Conservation (phyloP, 1,284 basidiomycete species). For the Cutaneotrichosporon curvatum region DNA sequence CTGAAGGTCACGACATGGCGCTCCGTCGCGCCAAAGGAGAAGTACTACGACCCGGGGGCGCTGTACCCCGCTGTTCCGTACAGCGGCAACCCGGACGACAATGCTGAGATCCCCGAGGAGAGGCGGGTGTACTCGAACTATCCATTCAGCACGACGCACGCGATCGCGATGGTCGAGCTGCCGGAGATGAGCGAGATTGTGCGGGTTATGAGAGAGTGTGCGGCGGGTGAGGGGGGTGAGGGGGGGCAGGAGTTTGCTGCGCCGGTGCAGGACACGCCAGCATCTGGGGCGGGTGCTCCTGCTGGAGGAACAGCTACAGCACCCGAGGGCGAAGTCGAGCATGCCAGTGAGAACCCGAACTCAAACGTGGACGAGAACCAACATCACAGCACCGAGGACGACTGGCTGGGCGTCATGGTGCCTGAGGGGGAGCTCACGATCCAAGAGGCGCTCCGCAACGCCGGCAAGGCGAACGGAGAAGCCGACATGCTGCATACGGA, state of each 20-base stretch:
- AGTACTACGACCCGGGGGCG: slow-evolving; percentile 16
- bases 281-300: no score
- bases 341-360: no score
- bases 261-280: neutral
- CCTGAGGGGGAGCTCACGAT: slow-evolving; percentile 25
- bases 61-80: slow-evolving; percentile 17
- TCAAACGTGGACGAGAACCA: no score
- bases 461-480: slow-evolving; percentile 4
- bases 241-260: neutral
- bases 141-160: slow-evolving; percentile 29
- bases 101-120: slow-evolving; percentile 7
- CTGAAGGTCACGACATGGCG: slow-evolving; percentile 48
- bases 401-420: slow-evolving; percentile 14
- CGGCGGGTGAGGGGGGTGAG: neutral
- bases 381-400: slow-evolving; percentile 4
- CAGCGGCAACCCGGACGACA: slow-evolving; percentile 3
- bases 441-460: slow-evolving; percentile 25
- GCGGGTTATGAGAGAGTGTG: slow-evolving; percentile 21
- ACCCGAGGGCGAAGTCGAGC: no score
- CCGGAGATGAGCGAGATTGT: slow-evolving; percentile 28
- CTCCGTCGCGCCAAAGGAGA: slow-evolving; percentile 29
- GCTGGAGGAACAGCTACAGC: no score
- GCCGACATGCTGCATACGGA: neutral
- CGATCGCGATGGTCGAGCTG: slow-evolving; percentile 33
- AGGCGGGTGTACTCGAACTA: slow-evolving; percentile 25